A percentile compares a stretch with the other conserved stretches of the same genome.
These are phyloP conservation scores for Leccinum griseonigrum DNA, from an alignment of 1,284 basidiomycete genomes.

Conservation along the genomic window DNA sequence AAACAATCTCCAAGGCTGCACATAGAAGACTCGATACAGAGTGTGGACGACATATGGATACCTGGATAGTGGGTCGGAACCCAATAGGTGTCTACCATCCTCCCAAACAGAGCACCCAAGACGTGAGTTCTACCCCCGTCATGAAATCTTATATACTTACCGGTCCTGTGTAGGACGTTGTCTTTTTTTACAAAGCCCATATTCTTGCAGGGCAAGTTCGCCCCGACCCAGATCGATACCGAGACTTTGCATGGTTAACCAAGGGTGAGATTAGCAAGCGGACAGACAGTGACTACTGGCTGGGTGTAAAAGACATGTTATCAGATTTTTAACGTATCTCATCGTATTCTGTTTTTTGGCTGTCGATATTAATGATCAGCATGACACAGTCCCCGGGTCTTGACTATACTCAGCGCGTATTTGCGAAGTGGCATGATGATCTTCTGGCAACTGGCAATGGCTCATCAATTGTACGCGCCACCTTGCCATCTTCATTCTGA, in stretches of 20 bases:
- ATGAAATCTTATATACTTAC: not conserved
- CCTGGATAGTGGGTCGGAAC: slow-evolving; percentile 76
- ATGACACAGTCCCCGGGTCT: not conserved
- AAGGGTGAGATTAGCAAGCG: slow-evolving; percentile 78
- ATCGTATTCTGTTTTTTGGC: not conserved
- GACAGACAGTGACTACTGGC: slow-evolving; percentile 71
- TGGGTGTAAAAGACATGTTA: slow-evolving; percentile 74
- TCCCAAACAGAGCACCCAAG: slow-evolving; percentile 31
- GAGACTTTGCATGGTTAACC: slow-evolving; percentile 88
- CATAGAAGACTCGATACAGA: slow-evolving; percentile 61
- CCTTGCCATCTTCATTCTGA: not conserved
- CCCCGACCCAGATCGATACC: slow-evolving; percentile 50
- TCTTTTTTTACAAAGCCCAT: slow-evolving; percentile 83
- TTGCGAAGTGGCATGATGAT: too few species aligned
- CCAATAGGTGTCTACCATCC: slow-evolving; percentile 70
- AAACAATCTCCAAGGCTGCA: slow-evolving; percentile 53
- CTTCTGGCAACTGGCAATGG: too few species aligned
- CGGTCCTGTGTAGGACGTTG: slow-evolving; percentile 37
- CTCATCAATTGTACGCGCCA: too few species aligned
- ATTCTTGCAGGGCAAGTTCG: slow-evolving; percentile 76
- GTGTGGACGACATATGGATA: slow-evolving; percentile 76
- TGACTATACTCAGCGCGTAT: too few species aligned
- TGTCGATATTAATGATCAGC: not conserved
- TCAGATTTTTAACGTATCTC: slow-evolving; percentile 48
- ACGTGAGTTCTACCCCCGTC: slow-evolving; percentile 31